Base-by-base conservation (phyloP, 2,329 filamentous ascomycete genomes). In the Akanthomyces muscarius region DNA sequence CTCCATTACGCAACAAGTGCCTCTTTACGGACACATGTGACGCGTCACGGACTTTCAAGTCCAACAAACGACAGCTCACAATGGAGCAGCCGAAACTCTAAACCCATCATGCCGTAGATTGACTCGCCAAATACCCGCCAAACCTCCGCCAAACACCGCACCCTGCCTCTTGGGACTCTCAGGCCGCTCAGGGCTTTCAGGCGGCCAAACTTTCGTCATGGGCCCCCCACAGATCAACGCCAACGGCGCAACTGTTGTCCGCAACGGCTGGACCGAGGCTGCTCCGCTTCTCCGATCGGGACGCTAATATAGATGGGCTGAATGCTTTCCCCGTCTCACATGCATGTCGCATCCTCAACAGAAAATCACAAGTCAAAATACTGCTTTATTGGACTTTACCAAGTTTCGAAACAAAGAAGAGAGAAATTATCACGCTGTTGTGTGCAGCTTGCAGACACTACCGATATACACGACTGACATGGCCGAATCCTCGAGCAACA, bases 231-330 rank as follows among this genome's bases (percentile, higher is more conserved):
- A 47, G 45, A 21, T 21, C 21, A 13, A 5, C 45, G 11, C 45
- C 45, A 47, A 47, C 44, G 33, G 21, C 21, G 21, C 44, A 47
- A 47, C 11, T 30, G 23, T 25, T 23, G 45, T 47, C 21, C 45
- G 45, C 45, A 14, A 14, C 4, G 5, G 10, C 18, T 52, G 36
- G 47, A 13, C 58, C 58, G 58, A 61, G 58, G 48, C 47, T 61
- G 28, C 38, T 61, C 58, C 58, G 41, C 44, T 41, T 42, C 48
- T 28, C 25, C n/a, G 41, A 61, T 61, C n/a, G 38, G 23, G n/a
- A 28, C 36, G 41, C 33, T 53, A 42, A 52, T 14, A 52, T 57
- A 57, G 48, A 30, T 30, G 28, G 48, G 23, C 28, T 11, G 23
- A 36, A 13, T 16, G 48, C 25, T 13, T 52, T 36, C 48, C 30